phyloP scores from a whole-genome alignment of 2,329 filamentous ascomycete genomes.

The Helotiales sp. region DNA sequence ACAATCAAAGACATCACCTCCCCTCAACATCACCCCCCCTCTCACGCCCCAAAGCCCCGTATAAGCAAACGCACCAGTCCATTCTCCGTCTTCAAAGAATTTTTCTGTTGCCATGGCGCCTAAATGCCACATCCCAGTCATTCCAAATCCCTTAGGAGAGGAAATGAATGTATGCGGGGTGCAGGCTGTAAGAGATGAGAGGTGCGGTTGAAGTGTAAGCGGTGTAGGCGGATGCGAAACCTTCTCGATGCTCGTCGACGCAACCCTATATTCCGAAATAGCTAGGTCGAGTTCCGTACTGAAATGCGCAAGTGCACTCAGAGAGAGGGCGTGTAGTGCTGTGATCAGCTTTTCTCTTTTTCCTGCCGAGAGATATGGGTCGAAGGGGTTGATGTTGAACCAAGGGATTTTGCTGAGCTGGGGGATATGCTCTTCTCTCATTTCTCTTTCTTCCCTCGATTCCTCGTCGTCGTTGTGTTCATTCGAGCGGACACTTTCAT shows the following conservation, averaged over 20 bases:
- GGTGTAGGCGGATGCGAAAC: neutral
- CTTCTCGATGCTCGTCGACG: neutral
- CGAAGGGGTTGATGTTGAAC: neutral
- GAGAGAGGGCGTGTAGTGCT: neutral
- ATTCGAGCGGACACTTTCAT: neutral
- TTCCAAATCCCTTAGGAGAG: neutral
- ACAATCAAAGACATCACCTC: conserved; percentile 5
- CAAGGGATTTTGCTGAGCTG: neutral
- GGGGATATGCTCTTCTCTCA: too few relatives aligned
- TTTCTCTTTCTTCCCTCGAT: too few relatives aligned
- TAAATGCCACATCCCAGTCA: neutral
- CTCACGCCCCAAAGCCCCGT: neutral
- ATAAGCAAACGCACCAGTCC: neutral
- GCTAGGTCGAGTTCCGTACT: neutral
- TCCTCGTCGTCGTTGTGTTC: neutral
- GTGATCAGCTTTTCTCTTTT: neutral
- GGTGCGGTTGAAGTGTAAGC: neutral
- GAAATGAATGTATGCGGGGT: neutral
- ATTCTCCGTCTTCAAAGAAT: neutral
- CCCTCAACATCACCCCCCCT: neutral
- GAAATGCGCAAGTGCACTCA: neutral
- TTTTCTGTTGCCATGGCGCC: neutral
- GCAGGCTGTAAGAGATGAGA: neutral
- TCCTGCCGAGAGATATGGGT: neutral
- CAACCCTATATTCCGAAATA: neutral